A percentile compares a stretch with the other conserved stretches of the same genome.
phyloP scores from a whole-genome alignment of 169 alveolate genomes.

The Plasmodium cynomolgi region DNA sequence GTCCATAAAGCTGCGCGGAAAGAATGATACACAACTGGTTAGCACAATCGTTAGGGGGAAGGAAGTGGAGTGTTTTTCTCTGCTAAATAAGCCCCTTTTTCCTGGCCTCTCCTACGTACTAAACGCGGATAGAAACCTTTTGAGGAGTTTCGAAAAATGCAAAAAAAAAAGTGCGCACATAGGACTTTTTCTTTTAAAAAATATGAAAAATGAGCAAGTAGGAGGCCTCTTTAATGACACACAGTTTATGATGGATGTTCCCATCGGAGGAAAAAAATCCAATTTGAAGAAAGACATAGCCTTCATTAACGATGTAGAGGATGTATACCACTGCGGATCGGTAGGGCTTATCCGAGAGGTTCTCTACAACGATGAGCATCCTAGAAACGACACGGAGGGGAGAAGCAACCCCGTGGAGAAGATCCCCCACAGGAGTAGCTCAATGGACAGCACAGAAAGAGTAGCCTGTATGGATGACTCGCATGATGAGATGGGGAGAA shows the following conservation, averaged over 20 bases:
- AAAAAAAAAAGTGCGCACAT: constrained; percentile 18
- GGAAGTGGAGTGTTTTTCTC: constrained; percentile 17
- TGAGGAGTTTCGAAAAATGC: not conserved
- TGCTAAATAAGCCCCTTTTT: constrained; percentile 55
- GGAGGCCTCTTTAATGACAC: not conserved
- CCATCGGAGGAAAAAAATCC: not conserved
- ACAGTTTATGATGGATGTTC: not conserved
- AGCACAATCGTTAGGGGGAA: not conserved
- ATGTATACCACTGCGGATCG: constrained; percentile 28
- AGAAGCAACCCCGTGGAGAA: not conserved
- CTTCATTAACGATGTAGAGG: not conserved
- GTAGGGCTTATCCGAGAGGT: constrained; percentile 24
- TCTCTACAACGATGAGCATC: not conserved
- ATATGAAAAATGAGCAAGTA: not conserved
- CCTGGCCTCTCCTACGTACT: constrained; percentile 64
- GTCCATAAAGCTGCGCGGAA: not conserved
- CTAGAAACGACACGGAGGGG: not conserved
- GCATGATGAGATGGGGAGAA: not conserved
- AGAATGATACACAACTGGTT: constrained; percentile 16
- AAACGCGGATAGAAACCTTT: constrained; percentile 30
- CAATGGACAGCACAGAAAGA: not conserved
- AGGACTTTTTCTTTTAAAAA: constrained; percentile 50
- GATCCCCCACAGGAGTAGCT: not conserved
- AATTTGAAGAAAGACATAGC: constrained; percentile 40
- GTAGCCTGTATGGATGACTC: not conserved